Evolutionary conservation across 768 basidiomycete species (phyloP), one percentile per base, ranked within the genome.

Genomic region (Cubamyces lactineus): DNA sequence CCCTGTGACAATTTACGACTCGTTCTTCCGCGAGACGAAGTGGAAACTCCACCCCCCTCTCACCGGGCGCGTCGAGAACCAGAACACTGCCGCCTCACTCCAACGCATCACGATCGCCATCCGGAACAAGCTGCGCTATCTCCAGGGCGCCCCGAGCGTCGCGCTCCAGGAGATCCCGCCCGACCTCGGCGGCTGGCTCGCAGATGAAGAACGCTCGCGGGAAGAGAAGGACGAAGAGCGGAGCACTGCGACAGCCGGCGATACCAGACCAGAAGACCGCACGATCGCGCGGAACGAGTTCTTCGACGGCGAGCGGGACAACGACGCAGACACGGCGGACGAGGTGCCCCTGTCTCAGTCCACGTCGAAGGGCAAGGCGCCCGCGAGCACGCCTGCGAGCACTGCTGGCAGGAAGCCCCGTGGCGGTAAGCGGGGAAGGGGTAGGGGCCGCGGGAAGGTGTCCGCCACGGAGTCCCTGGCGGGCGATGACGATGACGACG

Each of bases 141-240:
- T 98, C 15, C 90, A 95, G 63, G 95, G 96, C 34, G 97, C 96
- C 43, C 96, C 96, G n/a, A 94, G 92, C 71, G 93, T 98, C 11
- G 87, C 87, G 66, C 91, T 98, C 92, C 92, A 94, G 69, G 94
- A 98, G 75, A 92, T 98, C 26, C 96, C 97, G 3, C 96, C 96
- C 0, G 90, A 96, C 68, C 77, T 99, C 16, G 88, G 87, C 64
- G 89, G 85, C 1, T 82, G 92, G 69, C 74, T 96, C 28, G 85
- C 82, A 4, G 86, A 88, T 56, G 92, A 94, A 71, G 86, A 90
- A 30, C 76, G 81, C 56, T 86, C 81, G 30, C 75, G 76, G 16
- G 89, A 88, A 42, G 89, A 91, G 69, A 86, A 81, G 69, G 86
- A 85, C 53, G 91, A 91, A 62, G 92, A 92, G 64, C 76, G 73